Evolutionary conservation across 768 basidiomycete genomes (phyloP), one percentile per base, ranked within the genome.

Genomic region (Leccinum subgranulosum): DNA sequence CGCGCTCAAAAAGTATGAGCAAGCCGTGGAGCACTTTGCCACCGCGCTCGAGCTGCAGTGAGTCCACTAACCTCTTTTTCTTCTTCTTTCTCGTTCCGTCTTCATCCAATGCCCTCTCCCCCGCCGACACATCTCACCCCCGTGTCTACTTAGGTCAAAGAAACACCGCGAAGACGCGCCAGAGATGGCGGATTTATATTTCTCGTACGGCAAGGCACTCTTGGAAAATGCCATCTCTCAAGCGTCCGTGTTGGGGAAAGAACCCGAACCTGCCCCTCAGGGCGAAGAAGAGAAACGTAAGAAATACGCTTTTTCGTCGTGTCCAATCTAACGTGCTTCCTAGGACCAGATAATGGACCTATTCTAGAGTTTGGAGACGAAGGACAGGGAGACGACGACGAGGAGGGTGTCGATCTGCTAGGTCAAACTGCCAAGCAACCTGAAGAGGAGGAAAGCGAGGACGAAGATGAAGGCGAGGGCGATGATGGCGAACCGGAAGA

Each of bases 211-310:
- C 14, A 94, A 90, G 71, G 94, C 97, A 4, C 75, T 98, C 43
- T 80, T 97, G 55, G 94, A 94, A 75, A 93, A 96, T 66, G 96
- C 94, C 6, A 91, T 98, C 58, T 74, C 84, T 4, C 89, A 94
- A 66, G 88, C 76, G 56, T 84, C 87, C 0, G 96, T 98, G n/a
- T 74, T 99, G 56, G 94, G 93, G 1, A 93, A 93, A 67, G 92
- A 93, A 39, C 76, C 80, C 1, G 85, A 87, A 47, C 79, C 82
- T 7, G 77, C 74, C 0, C 64, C 69, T 6, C 65, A 62, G 25
- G 82, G 74, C 33, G 81, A 78, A 36, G 73, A 72, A 19, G 77
- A 76, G 54, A 75, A 73, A 65, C 72, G 76, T 76, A 52, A 27
- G 66, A 9, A 8, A 2, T 5, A 6, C 28, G 29, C 19, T 0